Percentiles rank a stretch among this genome's conserved stretches.
These are phyloP conservation scores for Vicia villosa DNA, from an alignment of 306 rosid species.

Conservation along the genomic window DNA sequence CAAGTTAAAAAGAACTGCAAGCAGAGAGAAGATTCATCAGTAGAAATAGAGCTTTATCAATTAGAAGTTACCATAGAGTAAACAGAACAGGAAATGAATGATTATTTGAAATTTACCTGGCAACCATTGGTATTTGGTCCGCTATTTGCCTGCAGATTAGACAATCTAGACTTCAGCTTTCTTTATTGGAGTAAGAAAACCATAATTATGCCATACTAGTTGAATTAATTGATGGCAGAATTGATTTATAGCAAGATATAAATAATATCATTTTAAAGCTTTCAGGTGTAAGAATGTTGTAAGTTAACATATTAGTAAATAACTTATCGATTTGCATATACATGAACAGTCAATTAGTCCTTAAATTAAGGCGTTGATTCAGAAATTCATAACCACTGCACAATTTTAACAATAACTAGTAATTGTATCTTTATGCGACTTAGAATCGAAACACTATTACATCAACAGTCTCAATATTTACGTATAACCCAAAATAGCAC, in stretches of 20 bases:
- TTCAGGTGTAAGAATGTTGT: constrained; percentile 15
- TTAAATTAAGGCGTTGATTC: constrained; percentile 19
- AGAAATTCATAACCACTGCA: constrained; percentile 10
- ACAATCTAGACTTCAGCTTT: constrained; percentile 13
- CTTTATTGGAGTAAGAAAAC: constrained; percentile 20
- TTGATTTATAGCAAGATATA: constrained; percentile 20
- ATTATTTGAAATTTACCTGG: constrained; percentile 62
- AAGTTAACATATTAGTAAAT: constrained; percentile 1
- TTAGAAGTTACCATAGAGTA: constrained; percentile 1
- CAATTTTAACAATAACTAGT: constrained; percentile 2
- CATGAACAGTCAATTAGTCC: not conserved
- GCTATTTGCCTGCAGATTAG: constrained; percentile 84
- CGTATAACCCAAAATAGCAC: constrained; percentile 11
- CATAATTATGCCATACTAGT: constrained; percentile 19
- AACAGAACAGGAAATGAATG: constrained; percentile 22
- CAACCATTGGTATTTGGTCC: constrained; percentile 85
- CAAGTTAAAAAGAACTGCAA: constrained; percentile 92
- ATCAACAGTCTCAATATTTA: constrained; percentile 4
- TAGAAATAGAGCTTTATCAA: constrained; percentile 3
- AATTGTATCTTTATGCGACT: not conserved
- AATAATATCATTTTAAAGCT: constrained; percentile 10
- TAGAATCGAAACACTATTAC: constrained; percentile 3
- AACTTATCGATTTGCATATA: constrained; percentile 1
- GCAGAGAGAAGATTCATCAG: constrained; percentile 35
- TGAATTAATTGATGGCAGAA: constrained; percentile 16